A percentile compares a stretch with the other conserved stretches of the same genome.
phyloP scores from a whole-genome alignment of 805 yeast species.

The Blastobotrys muscicola region DNA sequence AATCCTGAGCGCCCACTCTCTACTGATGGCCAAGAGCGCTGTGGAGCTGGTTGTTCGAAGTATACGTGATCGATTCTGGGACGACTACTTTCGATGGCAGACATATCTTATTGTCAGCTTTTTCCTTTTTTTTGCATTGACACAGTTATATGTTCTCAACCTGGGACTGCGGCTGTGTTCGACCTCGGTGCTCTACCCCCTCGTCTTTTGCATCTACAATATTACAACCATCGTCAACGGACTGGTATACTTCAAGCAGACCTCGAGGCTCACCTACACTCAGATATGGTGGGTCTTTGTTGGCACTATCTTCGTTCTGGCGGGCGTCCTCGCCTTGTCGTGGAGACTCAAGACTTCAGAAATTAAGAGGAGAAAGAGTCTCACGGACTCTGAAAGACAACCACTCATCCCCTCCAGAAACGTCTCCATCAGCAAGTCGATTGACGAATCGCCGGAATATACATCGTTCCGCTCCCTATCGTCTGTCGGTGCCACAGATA shows the following conservation, averaged over 20 bases:
- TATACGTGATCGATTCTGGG: conserved; percentile 26
- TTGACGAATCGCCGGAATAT: conserved; percentile 13
- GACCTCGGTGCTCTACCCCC: conserved; percentile 73
- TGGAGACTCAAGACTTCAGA: conserved; percentile 30
- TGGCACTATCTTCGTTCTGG: conserved; percentile 34
- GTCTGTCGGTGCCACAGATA: conserved; percentile 10
- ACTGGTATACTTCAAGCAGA: conserved; percentile 47
- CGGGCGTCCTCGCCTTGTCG: conserved; percentile 61
- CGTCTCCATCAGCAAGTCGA: neutral
- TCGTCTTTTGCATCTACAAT: conserved; percentile 78
- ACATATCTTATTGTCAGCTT: conserved; percentile 43
- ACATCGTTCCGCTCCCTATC: conserved; percentile 23
- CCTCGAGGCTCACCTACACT: conserved; percentile 29
- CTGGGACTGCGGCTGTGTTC: conserved; percentile 60
- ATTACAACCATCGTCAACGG: conserved; percentile 59
- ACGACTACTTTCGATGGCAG: conserved; percentile 32
- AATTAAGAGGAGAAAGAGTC: neutral
- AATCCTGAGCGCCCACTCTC: conserved; percentile 73
- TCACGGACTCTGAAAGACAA: neutral
- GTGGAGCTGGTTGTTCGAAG: conserved; percentile 56
- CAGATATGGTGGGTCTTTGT: conserved; percentile 39
- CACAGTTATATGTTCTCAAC: conserved; percentile 66
- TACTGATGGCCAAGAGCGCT: conserved; percentile 74
- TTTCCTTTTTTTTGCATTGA: conserved; percentile 55
- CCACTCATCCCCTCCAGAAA: neutral